Conservation (phyloP, 202 grass and related monocot genomes). For the Saccharum hybrid region DNA sequence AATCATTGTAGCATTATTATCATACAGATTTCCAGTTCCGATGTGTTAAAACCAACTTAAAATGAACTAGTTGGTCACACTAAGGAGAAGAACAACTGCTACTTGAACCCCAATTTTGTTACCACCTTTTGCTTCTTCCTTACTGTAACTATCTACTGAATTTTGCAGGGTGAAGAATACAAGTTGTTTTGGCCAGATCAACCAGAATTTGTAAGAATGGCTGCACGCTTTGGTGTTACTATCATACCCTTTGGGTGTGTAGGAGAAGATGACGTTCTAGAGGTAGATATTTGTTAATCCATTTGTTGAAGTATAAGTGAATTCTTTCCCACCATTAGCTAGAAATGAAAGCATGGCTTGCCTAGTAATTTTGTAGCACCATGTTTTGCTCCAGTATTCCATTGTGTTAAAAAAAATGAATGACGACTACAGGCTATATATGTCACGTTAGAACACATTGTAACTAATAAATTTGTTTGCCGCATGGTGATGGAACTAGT, state of each 20-base stretch:
- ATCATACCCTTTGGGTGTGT: conserved; percentile 87
- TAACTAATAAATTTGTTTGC: conserved; percentile 2
- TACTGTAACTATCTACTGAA: conserved; percentile 19
- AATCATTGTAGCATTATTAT: background rate
- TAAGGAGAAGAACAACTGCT: background rate
- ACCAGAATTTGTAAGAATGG: conserved; percentile 99
- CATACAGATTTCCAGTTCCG: background rate
- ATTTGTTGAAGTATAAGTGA: background rate
- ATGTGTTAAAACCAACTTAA: background rate
- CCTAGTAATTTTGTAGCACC: background rate
- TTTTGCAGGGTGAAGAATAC: conserved; percentile 82
- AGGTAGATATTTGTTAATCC: conserved; percentile 54
- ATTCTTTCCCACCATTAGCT: background rate
- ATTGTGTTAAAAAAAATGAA: conserved; percentile 21
- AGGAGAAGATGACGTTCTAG: conserved; percentile 84
- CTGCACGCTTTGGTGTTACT: conserved; percentile 79
- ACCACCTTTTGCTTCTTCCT: background rate
- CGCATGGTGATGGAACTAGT: background rate
- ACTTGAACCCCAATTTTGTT: conserved; percentile 11
- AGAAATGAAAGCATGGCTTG: background rate
- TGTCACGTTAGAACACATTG: background rate
- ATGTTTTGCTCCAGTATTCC: conserved; percentile 24
- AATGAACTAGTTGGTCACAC: background rate
- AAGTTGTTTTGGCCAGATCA: conserved; percentile 90
- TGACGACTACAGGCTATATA: background rate